Percentiles rank a stretch among this genome's conserved stretches.
Conservation (phyloP, 441 rosid genomes). For the Corymbia citriodora region DNA sequence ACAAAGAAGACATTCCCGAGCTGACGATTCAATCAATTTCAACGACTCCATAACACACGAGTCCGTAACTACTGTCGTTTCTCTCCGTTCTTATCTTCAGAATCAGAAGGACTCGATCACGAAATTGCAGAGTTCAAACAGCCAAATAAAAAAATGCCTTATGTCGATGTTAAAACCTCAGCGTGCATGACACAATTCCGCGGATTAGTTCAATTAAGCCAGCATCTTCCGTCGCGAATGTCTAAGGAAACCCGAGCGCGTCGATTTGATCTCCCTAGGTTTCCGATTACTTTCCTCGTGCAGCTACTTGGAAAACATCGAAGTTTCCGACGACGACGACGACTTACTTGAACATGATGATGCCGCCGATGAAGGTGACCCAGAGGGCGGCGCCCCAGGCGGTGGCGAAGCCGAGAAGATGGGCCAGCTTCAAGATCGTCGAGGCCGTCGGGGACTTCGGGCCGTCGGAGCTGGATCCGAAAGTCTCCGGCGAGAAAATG, state of each 20-base stretch:
- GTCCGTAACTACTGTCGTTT: not conserved
- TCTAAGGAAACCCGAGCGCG: not conserved
- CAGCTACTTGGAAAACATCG: not conserved
- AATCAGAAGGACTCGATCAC: not conserved
- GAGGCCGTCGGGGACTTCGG: constrained; percentile 25
- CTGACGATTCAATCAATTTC: not conserved
- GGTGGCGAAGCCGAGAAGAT: constrained; percentile 80
- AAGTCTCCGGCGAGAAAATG: constrained; percentile 78
- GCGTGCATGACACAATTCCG: not conserved
- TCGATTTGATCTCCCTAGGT: not conserved
- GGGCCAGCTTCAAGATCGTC: constrained; percentile 58
- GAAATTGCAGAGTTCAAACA: not conserved
- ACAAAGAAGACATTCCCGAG: not conserved
- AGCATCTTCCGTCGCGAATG: not conserved
- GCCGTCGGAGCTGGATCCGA: constrained; percentile 48
- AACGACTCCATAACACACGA: not conserved
- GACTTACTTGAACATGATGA: constrained; percentile 91
- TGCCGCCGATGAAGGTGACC: constrained; percentile 98
- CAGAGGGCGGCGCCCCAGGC: constrained; percentile 95
- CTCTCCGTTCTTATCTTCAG: not conserved
- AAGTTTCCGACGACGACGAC: not conserved
- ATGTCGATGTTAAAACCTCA: not conserved
- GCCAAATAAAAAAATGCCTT: not conserved
- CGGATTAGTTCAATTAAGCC: not conserved
- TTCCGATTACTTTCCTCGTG: not conserved